Evolutionary conservation across 1,139 yeast species (phyloP).

Genomic region (Geotrichum fermentans): DNA sequence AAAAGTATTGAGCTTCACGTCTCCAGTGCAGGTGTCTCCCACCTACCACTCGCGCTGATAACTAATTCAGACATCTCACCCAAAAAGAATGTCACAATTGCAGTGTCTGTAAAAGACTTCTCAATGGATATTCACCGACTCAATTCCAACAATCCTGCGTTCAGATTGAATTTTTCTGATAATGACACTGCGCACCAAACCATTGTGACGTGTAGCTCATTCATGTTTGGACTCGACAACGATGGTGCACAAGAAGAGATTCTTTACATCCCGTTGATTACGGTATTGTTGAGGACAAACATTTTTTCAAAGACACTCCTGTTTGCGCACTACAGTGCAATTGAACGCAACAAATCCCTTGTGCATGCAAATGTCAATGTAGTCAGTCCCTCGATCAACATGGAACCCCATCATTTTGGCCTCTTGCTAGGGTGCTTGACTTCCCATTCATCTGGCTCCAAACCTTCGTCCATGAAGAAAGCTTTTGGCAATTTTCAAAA

Average conservation of each 20-base stretch:
- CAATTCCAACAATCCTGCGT: constrained; percentile 40
- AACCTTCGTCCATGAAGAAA: not conserved
- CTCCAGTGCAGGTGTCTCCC: constrained; percentile 31
- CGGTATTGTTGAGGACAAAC: constrained; percentile 38
- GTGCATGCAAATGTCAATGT: constrained; percentile 36
- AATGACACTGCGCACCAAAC: constrained; percentile 42
- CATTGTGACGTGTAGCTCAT: constrained; percentile 38
- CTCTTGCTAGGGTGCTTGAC: constrained; percentile 27
- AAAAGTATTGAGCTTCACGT: constrained; percentile 37
- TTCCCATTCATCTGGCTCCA: not conserved
- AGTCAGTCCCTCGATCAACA: constrained; percentile 39
- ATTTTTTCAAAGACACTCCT: constrained; percentile 37
- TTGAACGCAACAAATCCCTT: constrained; percentile 30
- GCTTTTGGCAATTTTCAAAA: constrained; percentile 26
- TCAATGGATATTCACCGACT: constrained; percentile 39
- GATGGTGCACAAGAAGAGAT: constrained; percentile 37
- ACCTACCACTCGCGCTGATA: constrained; percentile 22
- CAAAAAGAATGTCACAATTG: constrained; percentile 22
- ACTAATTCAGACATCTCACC: not conserved
- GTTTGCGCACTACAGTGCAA: constrained; percentile 25
- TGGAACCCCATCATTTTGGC: constrained; percentile 36
- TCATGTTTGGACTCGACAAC: constrained; percentile 35
- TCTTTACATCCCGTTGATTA: constrained; percentile 39
- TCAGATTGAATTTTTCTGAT: constrained; percentile 36
- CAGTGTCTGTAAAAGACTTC: constrained; percentile 37